Base-by-base conservation (phyloP, 2,329 filamentous ascomycete genomes). In the Colletotrichum horii region DNA sequence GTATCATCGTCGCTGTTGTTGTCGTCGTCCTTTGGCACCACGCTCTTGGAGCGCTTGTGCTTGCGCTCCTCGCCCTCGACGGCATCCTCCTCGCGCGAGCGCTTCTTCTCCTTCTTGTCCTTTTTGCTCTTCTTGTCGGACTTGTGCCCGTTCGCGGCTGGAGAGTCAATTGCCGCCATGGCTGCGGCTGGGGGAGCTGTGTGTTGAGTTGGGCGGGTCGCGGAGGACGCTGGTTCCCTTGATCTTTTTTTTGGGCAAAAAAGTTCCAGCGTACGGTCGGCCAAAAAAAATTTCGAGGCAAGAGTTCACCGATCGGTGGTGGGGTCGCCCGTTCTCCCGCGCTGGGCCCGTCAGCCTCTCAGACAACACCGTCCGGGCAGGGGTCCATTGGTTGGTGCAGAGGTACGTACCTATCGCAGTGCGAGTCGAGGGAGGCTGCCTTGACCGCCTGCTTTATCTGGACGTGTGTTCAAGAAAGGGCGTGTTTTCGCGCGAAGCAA, bases 21-120 rank as follows among this genome's bases (percentile, higher is more conserved):
- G 61, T 76, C 80, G 65, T 80, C 85, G 80, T 48, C 36, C 8
- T 48, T 62, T 16, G 43, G 32, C 26, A 60, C 64, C 24, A 85
- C 85, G 84, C 83, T 88, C 81, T 88, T 89, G 7, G 88, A 87
- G 75, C 87, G 88, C 78, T 90, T 89, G 79, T 88, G 84, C 81
- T 87, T 88, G 79, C 86, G 86, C 75, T 89, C 87, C 43, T 81
- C 80, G 62, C 84, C 83, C 55, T 82, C 83, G 9, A 78, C 73
- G 24, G 78, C 79, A 52, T 88, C 86, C 30, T 88, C 87, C 65
- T 88, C 87, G 58, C 87, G 82, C 8, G 83, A 80, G 58, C 87
- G 85, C 82, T 89, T 89, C 82, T 88, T 88, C 61, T 87, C 77
- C 55, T 79, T 79, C 73, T 81, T 82, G 24, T 81, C 82, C 74